These are phyloP conservation scores for Candida ulmi DNA, from an alignment of 805 yeast genomes.

Conservation along the genomic window DNA sequence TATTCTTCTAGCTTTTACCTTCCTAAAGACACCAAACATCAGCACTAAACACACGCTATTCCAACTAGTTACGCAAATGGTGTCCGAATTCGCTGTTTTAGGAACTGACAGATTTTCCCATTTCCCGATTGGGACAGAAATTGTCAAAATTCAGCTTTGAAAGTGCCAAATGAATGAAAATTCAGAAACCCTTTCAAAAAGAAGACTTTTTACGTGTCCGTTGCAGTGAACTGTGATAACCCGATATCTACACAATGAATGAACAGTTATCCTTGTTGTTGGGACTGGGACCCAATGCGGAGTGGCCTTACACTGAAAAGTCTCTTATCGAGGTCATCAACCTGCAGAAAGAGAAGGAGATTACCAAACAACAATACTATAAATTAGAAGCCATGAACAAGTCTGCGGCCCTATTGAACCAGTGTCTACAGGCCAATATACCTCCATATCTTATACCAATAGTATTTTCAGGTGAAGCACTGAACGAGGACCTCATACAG, in stretches of 20 bases:
- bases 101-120: background rate
- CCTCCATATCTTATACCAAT: constrained; percentile 61
- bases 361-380: constrained; percentile 75
- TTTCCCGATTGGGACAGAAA: background rate
- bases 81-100: too few relatives aligned
- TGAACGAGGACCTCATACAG: constrained; percentile 15
- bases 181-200: too few relatives aligned
- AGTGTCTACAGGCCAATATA: constrained; percentile 54
- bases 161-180: too few relatives aligned
- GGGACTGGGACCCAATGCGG: constrained; percentile 19
- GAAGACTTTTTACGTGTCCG: background rate
- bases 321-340: constrained; percentile 19
- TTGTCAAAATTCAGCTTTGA: too few relatives aligned
- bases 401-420: constrained; percentile 55
- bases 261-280: constrained; percentile 16
- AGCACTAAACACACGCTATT: too few relatives aligned
- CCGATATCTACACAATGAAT: constrained; percentile 5
- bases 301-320: constrained; percentile 21
- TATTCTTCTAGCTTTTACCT: too few relatives aligned
- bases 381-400: constrained; percentile 56
- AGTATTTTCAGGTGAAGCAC: constrained; percentile 40
- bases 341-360: constrained; percentile 56
- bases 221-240: too few relatives aligned
- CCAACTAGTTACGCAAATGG: too few relatives aligned
- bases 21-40: too few relatives aligned